Evolutionary conservation across 306 rosid genomes (phyloP).

Genomic region (Arachis stenosperma): DNA sequence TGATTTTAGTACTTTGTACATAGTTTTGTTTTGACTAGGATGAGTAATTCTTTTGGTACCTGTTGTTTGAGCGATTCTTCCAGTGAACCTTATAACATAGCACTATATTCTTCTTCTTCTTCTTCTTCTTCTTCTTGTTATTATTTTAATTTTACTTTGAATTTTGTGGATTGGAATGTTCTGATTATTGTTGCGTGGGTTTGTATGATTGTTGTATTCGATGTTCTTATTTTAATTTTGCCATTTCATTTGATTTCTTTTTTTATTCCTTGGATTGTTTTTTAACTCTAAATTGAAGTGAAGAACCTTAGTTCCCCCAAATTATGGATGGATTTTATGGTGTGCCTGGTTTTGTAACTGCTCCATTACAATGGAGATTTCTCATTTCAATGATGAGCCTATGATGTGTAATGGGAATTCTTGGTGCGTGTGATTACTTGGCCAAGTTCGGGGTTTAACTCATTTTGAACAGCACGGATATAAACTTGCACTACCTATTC

Average conservation of each 20-base stretch:
- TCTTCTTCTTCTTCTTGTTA: background rate
- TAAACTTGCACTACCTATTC: background rate
- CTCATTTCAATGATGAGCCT: constrained; percentile 31
- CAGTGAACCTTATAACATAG: constrained; percentile 38
- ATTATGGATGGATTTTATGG: constrained; percentile 34
- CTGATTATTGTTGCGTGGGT: constrained; percentile 33
- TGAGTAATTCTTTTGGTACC: constrained; percentile 29
- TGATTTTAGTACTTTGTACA: constrained; percentile 40
- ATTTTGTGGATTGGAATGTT: constrained; percentile 24
- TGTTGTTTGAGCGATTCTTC: constrained; percentile 43
- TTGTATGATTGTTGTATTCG: constrained; percentile 45
- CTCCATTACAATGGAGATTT: background rate
- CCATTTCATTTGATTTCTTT: constrained; percentile 24
- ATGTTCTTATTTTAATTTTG: constrained; percentile 53
- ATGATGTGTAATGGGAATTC: constrained; percentile 20
- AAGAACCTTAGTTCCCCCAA: constrained; percentile 23
- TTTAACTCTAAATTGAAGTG: constrained; percentile 36
- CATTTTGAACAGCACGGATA: background rate
- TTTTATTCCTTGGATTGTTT: constrained; percentile 16
- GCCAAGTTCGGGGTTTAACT: constrained; percentile 17
- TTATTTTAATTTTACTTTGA: constrained; percentile 11
- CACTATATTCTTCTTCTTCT: constrained; percentile 1
- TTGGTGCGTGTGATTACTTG: constrained; percentile 1
- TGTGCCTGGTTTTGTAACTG: constrained; percentile 29
- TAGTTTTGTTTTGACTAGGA: constrained; percentile 34